Percentiles rank a stretch among this genome's conserved stretches.
phyloP scores from a whole-genome alignment of 495 filamentous ascomycete species.

The Neurospora sp. region DNA sequence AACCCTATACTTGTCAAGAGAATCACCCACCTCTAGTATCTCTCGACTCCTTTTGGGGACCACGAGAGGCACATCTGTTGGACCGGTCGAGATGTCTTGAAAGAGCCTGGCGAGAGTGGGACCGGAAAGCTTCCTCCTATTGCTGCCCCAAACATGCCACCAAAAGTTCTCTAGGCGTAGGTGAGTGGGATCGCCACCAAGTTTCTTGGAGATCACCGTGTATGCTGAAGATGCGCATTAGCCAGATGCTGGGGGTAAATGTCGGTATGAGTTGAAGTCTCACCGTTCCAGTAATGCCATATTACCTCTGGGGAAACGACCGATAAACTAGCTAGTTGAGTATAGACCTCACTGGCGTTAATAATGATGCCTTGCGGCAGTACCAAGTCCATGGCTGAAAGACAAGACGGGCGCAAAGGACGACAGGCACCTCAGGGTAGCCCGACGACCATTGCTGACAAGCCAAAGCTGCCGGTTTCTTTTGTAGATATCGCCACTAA shows the following conservation, averaged over 20 bases:
- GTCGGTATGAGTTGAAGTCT: conserved; percentile 7
- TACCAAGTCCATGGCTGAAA: conserved; percentile 9
- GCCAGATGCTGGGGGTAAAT: background rate
- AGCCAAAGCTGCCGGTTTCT: background rate
- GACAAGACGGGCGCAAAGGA: background rate
- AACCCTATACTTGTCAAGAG: background rate
- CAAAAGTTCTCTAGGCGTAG: conserved; percentile 46
- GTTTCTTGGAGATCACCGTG: conserved; percentile 38
- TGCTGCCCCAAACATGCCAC: conserved; percentile 47
- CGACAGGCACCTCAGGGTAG: background rate
- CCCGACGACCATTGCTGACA: background rate
- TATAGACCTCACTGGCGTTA: conserved; percentile 34
- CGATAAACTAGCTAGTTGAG: conserved; percentile 37
- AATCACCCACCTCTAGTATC: conserved; percentile 26
- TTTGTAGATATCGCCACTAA: background rate
- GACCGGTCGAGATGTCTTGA: conserved; percentile 37
- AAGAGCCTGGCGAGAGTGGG: conserved; percentile 37
- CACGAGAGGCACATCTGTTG: conserved; percentile 37
- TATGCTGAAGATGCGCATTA: conserved; percentile 31
- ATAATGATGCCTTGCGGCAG: conserved; percentile 31
- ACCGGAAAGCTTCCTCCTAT: conserved; percentile 34
- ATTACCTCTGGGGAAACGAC: conserved; percentile 38
- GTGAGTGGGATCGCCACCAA: conserved; percentile 39
- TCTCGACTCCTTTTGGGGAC: conserved; percentile 35
- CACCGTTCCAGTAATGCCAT: conserved; percentile 41